Percentiles rank a stretch among this genome's conserved stretches.
These are phyloP conservation scores for Silene conica DNA, from an alignment of 148 eudicot species.

Conservation along the genomic window DNA sequence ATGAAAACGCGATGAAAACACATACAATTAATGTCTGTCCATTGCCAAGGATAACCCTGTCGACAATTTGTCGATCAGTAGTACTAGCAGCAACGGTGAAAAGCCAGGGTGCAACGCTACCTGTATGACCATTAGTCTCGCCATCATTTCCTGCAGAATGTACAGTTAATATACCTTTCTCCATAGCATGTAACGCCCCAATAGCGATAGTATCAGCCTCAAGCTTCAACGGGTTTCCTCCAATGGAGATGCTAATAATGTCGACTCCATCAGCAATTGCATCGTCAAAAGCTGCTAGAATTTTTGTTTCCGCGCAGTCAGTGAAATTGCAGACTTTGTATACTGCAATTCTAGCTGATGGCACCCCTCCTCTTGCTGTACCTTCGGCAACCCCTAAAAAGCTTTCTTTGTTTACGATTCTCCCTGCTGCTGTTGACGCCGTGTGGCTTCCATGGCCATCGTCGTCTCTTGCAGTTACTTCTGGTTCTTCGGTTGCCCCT, in stretches of 20 bases:
- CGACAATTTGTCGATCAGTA: slow-evolving; percentile 21
- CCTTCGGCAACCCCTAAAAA: slow-evolving; percentile 42
- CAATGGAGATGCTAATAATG: slow-evolving; percentile 43
- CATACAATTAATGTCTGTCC: slow-evolving; percentile 27
- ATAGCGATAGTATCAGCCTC: slow-evolving; percentile 26
- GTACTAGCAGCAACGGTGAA: slow-evolving; percentile 37
- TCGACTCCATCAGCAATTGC: slow-evolving; percentile 70
- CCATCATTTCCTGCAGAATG: slow-evolving; percentile 37
- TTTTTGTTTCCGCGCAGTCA: slow-evolving; percentile 9
- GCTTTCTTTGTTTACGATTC: slow-evolving; percentile 22
- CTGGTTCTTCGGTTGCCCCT: background rate
- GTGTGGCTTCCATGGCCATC: slow-evolving; percentile 58
- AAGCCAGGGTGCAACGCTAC: slow-evolving; percentile 51
- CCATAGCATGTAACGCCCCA: slow-evolving; percentile 38
- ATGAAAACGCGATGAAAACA: background rate
- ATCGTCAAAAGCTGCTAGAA: slow-evolving; percentile 49
- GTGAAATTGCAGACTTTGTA: slow-evolving; percentile 37
- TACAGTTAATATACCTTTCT: slow-evolving; percentile 36
- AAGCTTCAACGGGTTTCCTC: background rate
- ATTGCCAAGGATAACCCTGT: slow-evolving; percentile 29
- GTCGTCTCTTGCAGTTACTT: slow-evolving; percentile 30
- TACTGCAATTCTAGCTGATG: slow-evolving; percentile 46
- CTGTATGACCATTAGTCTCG: background rate
- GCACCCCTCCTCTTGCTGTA: slow-evolving; percentile 46
- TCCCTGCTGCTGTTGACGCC: slow-evolving; percentile 56